Conservation (phyloP, 768 basidiomycete genomes). For the Tephrocybe sp. region DNA sequence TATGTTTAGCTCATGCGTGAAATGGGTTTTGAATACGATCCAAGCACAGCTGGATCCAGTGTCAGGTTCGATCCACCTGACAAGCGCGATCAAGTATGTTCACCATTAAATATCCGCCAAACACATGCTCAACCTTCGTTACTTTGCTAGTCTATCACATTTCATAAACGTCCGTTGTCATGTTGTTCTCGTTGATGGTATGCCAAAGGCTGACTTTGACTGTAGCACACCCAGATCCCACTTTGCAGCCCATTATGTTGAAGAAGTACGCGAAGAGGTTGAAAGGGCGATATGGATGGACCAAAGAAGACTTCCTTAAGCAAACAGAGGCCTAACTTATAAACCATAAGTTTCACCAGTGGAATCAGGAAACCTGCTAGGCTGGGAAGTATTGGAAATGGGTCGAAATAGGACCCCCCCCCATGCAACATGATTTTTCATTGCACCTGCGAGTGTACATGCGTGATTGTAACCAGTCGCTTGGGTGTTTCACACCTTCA, state of each 20-base stretch:
- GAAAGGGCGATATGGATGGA: slow-evolving; percentile 68
- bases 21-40: slow-evolving; percentile 74
- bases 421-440: no score
- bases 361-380: no score
- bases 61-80: slow-evolving; percentile 80
- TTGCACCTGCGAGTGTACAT: no score
- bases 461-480: no score
- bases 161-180: slow-evolving; percentile 65
- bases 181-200: not conserved
- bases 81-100: slow-evolving; percentile 36
- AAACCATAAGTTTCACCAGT: no score
- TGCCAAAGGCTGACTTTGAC: slow-evolving; percentile 9
- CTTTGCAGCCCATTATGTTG: slow-evolving; percentile 48
- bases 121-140: not conserved
- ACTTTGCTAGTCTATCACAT: slow-evolving; percentile 57
- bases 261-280: slow-evolving; percentile 56
- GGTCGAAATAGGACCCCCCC: no score
- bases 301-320: slow-evolving; percentile 39
- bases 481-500: no score
- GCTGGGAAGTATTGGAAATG: no score
- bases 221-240: slow-evolving; percentile 73
- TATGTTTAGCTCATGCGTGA: slow-evolving; percentile 63
- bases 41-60: slow-evolving; percentile 77
- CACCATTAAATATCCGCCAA: not conserved
- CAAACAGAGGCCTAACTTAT: slow-evolving; percentile 15